Conservation (phyloP, 176 grass and related monocot genomes). For the Chrysopogon serrulatus region DNA sequence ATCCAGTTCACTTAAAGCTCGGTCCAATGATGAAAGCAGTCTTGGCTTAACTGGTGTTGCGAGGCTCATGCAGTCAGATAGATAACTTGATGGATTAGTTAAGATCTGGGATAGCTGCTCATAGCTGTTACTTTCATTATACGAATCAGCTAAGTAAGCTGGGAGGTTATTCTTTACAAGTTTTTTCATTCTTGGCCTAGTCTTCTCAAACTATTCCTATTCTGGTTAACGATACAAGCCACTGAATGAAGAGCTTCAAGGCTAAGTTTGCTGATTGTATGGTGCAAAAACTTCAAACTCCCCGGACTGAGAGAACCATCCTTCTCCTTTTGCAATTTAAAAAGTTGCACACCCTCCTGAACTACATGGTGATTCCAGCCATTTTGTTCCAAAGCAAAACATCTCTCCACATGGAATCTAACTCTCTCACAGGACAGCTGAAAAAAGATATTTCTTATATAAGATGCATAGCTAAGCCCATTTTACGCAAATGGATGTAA, state of each 20-base stretch:
- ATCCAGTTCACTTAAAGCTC: conserved; percentile 8
- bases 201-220: conserved; percentile 17
- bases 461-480: conserved; percentile 1
- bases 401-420: not conserved
- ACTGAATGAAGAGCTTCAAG: conserved; percentile 30
- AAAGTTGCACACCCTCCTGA: conserved; percentile 18
- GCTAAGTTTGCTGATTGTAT: conserved; percentile 10
- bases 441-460: not conserved
- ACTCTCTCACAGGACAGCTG: conserved; percentile 27
- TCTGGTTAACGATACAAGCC: conserved; percentile 12
- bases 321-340: conserved; percentile 13
- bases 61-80: not conserved
- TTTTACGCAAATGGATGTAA: not conserved
- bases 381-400: conserved; percentile 9
- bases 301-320: not conserved
- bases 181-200: conserved; percentile 2
- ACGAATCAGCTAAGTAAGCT: not conserved
- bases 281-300: not conserved
- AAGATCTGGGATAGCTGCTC: not conserved
- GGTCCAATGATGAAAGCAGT: conserved; percentile 17
- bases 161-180: conserved; percentile 3
- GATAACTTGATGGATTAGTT: conserved; percentile 3
- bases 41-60: not conserved
- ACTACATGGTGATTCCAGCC: conserved; percentile 21
- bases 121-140: not conserved